Evolutionary conservation across 1,139 yeast genomes (phyloP).

Genomic region (Pichia sp.): DNA sequence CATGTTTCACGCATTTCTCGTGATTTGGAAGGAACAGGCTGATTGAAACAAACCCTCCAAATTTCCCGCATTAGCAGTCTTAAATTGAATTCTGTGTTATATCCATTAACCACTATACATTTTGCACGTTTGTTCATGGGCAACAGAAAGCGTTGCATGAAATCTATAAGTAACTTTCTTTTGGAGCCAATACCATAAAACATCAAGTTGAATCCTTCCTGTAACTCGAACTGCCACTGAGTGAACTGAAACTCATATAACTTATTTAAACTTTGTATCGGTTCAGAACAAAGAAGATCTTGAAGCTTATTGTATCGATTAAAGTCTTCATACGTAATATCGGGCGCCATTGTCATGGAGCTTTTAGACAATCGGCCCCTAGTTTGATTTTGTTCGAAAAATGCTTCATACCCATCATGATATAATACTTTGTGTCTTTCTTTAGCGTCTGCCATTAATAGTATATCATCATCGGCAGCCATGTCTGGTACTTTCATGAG

Average conservation of each 20-base stretch:
- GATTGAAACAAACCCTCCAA: slow-evolving; percentile 17
- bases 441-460: slow-evolving; percentile 27
- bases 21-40: slow-evolving; percentile 9
- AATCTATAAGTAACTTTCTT: slow-evolving; percentile 48
- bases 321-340: slow-evolving; percentile 55
- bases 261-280: slow-evolving; percentile 29
- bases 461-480: slow-evolving; percentile 25
- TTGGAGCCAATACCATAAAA: slow-evolving; percentile 92
- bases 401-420: slow-evolving; percentile 84
- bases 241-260: slow-evolving; percentile 52
- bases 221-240: slow-evolving; percentile 78
- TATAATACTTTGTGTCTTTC: slow-evolving; percentile 52
- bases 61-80: slow-evolving; percentile 36
- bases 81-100: slow-evolving; percentile 61
- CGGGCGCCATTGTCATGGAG: slow-evolving; percentile 67
- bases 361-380: slow-evolving; percentile 43
- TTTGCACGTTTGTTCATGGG: slow-evolving; percentile 11
- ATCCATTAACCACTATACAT: slow-evolving; percentile 75
- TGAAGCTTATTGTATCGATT: slow-evolving; percentile 39
- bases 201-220: slow-evolving; percentile 66
- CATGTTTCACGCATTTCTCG: slow-evolving; percentile 40
- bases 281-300: slow-evolving; percentile 34
- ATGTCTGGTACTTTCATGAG: slow-evolving; percentile 31
- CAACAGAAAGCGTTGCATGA: slow-evolving; percentile 45
- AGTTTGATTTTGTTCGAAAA: slow-evolving; percentile 74